phyloP scores from a whole-genome alignment of 306 rosid genomes.

The Medicago truncatula region MtrunA17r5.0-ANR NC_053048.1:9312501-9313000 shows the following conservation, averaged over 20 bases:
- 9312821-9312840: conserved; percentile 80
- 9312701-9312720: conserved; percentile 63
- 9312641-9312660: conserved; percentile 69
- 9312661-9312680: conserved; percentile 64
- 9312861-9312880: conserved; percentile 50
- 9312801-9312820: conserved; percentile 85
- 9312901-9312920: conserved; percentile 29
- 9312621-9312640: conserved; percentile 80
- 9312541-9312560: conserved; percentile 61
- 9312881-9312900: conserved; percentile 33
- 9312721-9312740: conserved; percentile 57
- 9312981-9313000: conserved; percentile 68
- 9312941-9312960: conserved; percentile 46
- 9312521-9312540: conserved; percentile 62
- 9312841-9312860: conserved; percentile 84
- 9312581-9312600: conserved; percentile 86
- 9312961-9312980: conserved; percentile 50
- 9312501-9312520: conserved; percentile 64
- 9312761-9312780: conserved; percentile 58
- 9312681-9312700: conserved; percentile 64
- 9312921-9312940: conserved; percentile 32
- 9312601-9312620: conserved; percentile 87
- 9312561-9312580: conserved; percentile 78
- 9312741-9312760: conserved; percentile 57
- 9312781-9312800: conserved; percentile 81